Percentiles rank a stretch among this genome's conserved stretches.
phyloP scores from a whole-genome alignment of 2,329 filamentous ascomycete species.

The Talaromyces sp. region DNA sequence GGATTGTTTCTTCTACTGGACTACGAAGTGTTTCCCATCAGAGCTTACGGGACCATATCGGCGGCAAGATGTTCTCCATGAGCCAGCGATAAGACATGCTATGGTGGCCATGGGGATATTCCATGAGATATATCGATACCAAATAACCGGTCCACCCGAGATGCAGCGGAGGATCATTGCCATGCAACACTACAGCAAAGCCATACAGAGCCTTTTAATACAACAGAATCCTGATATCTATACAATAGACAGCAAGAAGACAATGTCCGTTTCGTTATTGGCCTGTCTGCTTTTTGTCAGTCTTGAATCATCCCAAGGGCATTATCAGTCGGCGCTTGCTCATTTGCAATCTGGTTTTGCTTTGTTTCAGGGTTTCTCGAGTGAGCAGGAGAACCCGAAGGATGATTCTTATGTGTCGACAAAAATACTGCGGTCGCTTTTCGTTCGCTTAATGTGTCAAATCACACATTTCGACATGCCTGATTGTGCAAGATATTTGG shows the following conservation, averaged over 20 bases:
- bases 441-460: conserved; percentile 15
- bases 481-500: conserved; percentile 12
- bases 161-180: conserved; percentile 4
- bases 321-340: conserved; percentile 8
- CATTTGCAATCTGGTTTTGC: conserved; percentile 14
- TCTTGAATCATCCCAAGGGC: conserved; percentile 10
- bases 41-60: conserved; percentile 8
- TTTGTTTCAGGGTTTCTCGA: conserved; percentile 4
- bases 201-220: conserved; percentile 4
- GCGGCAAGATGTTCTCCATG: conserved; percentile 9
- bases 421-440: conserved; percentile 10
- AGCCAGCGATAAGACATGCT: conserved; percentile 14
- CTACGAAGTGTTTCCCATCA: conserved; percentile 7
- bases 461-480: conserved; percentile 15
- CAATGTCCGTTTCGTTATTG: background rate
- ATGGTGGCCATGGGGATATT: conserved; percentile 14
- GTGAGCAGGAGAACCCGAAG: background rate
- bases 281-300: conserved; percentile 15
- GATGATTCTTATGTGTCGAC: background rate
- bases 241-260: background rate
- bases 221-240: background rate
- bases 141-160: conserved; percentile 4
- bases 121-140: conserved; percentile 11
- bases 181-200: conserved; percentile 12
- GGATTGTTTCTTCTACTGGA: conserved; percentile 14